These are phyloP conservation scores for Xanthoceras sorbifolium DNA, from an alignment of 345 rosid species.

Conservation along the genomic window DNA sequence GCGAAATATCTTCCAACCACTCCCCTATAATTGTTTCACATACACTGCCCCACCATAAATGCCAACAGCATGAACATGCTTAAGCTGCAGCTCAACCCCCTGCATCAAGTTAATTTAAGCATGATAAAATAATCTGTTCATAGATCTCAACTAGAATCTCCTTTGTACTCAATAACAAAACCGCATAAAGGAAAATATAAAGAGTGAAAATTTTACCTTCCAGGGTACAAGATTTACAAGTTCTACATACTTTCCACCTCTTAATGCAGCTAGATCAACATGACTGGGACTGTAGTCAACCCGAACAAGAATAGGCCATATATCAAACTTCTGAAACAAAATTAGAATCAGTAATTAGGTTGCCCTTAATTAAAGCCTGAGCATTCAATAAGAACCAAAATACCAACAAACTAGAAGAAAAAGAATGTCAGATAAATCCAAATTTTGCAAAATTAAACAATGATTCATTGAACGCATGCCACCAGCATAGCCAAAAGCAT, in stretches of 20 bases:
- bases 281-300: constrained; percentile 84
- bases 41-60: constrained; percentile 79
- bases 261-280: constrained; percentile 90
- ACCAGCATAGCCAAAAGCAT: background rate
- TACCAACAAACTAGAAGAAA: constrained; percentile 12
- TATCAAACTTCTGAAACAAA: constrained; percentile 76
- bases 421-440: background rate
- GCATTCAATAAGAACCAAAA: background rate
- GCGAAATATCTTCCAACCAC: constrained; percentile 96
- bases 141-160: constrained; percentile 15
- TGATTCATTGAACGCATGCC: background rate
- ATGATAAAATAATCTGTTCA: constrained; percentile 13
- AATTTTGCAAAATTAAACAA: constrained; percentile 13
- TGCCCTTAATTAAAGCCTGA: background rate
- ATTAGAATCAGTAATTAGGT: constrained; percentile 31
- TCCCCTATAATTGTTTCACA: constrained; percentile 84
- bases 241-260: constrained; percentile 87
- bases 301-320: constrained; percentile 78
- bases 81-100: constrained; percentile 93
- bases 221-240: constrained; percentile 92
- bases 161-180: constrained; percentile 2
- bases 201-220: constrained; percentile 60
- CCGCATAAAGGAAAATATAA: background rate
- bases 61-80: constrained; percentile 86
- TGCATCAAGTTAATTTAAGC: constrained; percentile 42